phyloP scores from a whole-genome alignment of 106 monocot species.

The Apostasia ramifera region DNA sequence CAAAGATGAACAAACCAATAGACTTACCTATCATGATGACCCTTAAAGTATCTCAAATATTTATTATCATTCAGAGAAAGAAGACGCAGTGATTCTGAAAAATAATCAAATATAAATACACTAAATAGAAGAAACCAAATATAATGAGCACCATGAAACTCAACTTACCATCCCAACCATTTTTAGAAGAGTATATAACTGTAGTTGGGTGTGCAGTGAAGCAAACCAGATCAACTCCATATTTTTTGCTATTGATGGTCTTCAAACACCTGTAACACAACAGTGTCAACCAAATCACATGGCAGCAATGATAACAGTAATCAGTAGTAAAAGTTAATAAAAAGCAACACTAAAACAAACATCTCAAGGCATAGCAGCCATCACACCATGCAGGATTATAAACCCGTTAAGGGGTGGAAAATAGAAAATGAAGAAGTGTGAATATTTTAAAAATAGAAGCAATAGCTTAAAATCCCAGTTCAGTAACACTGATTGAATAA shows the following conservation, averaged over 20 bases:
- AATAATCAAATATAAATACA: constrained; percentile 5
- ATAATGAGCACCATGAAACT: background rate
- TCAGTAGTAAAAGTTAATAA: no score
- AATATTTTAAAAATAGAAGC: no score
- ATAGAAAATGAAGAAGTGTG: no score
- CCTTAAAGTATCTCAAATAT: constrained; percentile 92
- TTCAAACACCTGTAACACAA: constrained; percentile 72
- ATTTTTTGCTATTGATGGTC: constrained; percentile 99
- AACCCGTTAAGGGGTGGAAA: no score
- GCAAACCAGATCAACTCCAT: constrained; percentile 94
- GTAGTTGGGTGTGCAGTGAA: constrained; percentile 89
- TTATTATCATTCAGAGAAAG: constrained; percentile 95
- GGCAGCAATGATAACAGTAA: no score
- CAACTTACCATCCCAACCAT: constrained; percentile 98
- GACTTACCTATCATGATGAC: constrained; percentile 90
- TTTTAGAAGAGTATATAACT: constrained; percentile 97
- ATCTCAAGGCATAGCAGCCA: no score
- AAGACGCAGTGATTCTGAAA: constrained; percentile 86
- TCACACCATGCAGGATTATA: no score
- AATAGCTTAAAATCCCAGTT: no score
- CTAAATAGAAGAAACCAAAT: constrained; percentile 6
- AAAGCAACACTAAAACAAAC: no score
- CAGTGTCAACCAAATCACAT: background rate
- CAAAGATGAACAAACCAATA: background rate
- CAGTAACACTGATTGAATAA: no score